Conservation (phyloP, 768 basidiomycete genomes). For the Leccinum variicolor region DNA sequence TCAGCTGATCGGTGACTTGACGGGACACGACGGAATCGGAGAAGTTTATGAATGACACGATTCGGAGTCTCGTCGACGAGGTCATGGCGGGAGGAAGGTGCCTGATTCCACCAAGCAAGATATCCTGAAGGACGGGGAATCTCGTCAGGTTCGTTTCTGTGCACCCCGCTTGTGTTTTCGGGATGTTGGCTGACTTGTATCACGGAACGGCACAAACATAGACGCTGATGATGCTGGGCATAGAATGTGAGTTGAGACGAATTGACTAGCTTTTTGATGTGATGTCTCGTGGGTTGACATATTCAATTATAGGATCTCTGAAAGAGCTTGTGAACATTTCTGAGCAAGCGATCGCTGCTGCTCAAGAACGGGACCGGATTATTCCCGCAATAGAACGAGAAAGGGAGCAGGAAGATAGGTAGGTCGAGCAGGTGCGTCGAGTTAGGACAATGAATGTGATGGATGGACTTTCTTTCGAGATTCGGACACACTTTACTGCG, state of each 20-base stretch:
- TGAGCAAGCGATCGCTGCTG: slow-evolving; percentile 30
- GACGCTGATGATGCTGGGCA: slow-evolving; percentile 42
- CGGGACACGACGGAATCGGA: slow-evolving; percentile 3
- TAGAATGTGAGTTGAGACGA: slow-evolving; percentile 33
- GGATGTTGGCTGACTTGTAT: neutral
- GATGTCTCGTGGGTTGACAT: neutral
- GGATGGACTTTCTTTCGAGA: too few relatives aligned
- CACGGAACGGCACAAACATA: slow-evolving; percentile 7
- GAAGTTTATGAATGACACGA: slow-evolving; percentile 10
- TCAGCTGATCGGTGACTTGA: slow-evolving; percentile 19
- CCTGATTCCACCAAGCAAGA: slow-evolving; percentile 35
- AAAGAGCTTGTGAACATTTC: slow-evolving; percentile 32
- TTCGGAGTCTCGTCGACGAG: slow-evolving; percentile 41
- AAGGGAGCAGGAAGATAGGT: slow-evolving; percentile 5
- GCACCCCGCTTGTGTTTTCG: neutral
- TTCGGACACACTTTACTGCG: too few relatives aligned
- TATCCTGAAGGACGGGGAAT: slow-evolving; percentile 40
- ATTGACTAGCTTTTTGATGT: too few relatives aligned
- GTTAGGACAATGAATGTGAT: too few relatives aligned
- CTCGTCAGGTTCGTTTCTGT: slow-evolving; percentile 36
- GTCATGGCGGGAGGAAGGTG: slow-evolving; percentile 31
- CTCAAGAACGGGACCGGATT: slow-evolving; percentile 30
- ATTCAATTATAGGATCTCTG: slow-evolving; percentile 29
- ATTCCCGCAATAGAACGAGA: slow-evolving; percentile 6
- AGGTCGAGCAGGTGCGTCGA: neutral